Conservation (phyloP, 352 stramenopile genomes). For the Globisporangium solare region DNA sequence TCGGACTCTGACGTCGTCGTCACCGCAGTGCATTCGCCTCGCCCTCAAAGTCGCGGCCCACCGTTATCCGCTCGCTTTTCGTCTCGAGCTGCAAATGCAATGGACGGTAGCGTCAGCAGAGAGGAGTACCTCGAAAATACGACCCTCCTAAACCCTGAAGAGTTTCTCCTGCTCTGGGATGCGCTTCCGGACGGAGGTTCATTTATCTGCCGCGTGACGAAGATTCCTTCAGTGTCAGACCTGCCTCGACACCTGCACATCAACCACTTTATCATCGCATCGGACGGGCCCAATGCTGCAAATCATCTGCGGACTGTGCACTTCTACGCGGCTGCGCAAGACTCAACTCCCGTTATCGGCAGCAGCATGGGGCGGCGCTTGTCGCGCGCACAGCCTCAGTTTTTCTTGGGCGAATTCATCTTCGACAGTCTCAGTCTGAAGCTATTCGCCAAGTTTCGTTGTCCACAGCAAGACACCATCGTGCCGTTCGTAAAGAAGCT, state of each 20-base stretch:
- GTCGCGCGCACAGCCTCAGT: constrained; percentile 8
- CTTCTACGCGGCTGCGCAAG: constrained; percentile 38
- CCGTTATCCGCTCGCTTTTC: constrained; percentile 4
- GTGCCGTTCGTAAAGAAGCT: constrained; percentile 64
- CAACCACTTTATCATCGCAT: constrained; percentile 50
- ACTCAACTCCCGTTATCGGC: background rate
- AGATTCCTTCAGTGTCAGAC: constrained; percentile 32
- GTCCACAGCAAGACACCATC: constrained; percentile 43
- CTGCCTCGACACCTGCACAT: constrained; percentile 40
- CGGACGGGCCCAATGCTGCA: constrained; percentile 32
- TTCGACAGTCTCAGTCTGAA: constrained; percentile 72
- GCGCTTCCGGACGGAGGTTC: constrained; percentile 42
- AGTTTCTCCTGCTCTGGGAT: constrained; percentile 53
- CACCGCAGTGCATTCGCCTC: constrained; percentile 8
- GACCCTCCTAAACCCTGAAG: constrained; percentile 16
- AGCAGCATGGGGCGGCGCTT: background rate
- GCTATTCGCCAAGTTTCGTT: constrained; percentile 60
- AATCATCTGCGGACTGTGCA: constrained; percentile 41
- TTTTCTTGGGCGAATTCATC: constrained; percentile 64
- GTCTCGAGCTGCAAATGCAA: background rate
- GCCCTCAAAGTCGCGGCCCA: background rate
- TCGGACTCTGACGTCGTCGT: constrained; percentile 37
- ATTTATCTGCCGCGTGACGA: constrained; percentile 60
- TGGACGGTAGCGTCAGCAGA: background rate
- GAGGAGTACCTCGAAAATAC: background rate